These are phyloP conservation scores for Cutaneotrichosporon sp. DNA, from an alignment of 1,284 basidiomycete genomes.

Conservation along the genomic window DNA sequence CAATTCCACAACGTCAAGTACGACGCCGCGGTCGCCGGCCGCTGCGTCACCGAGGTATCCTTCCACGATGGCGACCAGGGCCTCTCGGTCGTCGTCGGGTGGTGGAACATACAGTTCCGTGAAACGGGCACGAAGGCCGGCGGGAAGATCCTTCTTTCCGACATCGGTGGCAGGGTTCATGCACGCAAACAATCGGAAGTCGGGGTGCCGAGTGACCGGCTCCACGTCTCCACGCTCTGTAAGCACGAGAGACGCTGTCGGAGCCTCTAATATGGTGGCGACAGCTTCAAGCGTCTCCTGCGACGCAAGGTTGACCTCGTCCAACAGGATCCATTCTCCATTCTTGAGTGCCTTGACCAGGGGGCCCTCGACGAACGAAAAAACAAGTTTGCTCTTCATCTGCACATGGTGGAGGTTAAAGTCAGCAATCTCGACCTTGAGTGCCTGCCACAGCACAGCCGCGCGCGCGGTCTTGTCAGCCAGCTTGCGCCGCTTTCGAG, in stretches of 20 bases:
- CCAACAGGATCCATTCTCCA: slow-evolving; percentile 93
- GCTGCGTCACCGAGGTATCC: slow-evolving; percentile 85
- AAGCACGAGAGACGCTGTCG: slow-evolving; percentile 81
- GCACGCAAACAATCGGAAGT: slow-evolving; percentile 95
- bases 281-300: slow-evolving; percentile 94
- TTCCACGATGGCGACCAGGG: slow-evolving; percentile 76
- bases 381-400: slow-evolving; percentile 80
- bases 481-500: slow-evolving; percentile 70
- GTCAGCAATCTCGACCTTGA: slow-evolving; percentile 65
- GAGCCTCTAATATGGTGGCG: slow-evolving; percentile 76
- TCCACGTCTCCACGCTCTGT: slow-evolving; percentile 92
- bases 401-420: slow-evolving; percentile 84
- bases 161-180: slow-evolving; percentile 99
- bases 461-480: slow-evolving; percentile 48
- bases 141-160: slow-evolving; percentile 93
- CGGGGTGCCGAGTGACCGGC: slow-evolving; percentile 82
- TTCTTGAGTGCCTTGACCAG: slow-evolving; percentile 83
- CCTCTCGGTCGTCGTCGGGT: slow-evolving; percentile 88
- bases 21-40: slow-evolving; percentile 77
- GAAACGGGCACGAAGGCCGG: slow-evolving; percentile 83
- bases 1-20: slow-evolving; percentile 89
- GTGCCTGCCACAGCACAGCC: slow-evolving; percentile 62
- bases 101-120: slow-evolving; percentile 93
- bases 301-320: slow-evolving; percentile 94
- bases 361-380: slow-evolving; percentile 93